These are phyloP conservation scores for Aspergillus felis DNA, from an alignment of 2,329 filamentous ascomycete species.

Conservation along the genomic window DNA sequence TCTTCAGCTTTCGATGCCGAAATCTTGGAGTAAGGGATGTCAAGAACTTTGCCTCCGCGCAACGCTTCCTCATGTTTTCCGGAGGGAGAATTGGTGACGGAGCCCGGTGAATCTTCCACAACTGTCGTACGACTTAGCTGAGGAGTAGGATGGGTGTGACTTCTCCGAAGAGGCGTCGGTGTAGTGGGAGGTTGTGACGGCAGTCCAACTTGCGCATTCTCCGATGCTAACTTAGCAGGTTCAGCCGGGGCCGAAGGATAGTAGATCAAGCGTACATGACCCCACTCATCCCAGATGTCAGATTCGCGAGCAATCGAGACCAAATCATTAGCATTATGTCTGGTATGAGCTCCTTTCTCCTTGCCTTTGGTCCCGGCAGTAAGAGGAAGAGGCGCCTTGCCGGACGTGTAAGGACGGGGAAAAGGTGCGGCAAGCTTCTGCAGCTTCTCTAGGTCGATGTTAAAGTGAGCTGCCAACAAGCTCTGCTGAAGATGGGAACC, in stretches of 20 bases:
- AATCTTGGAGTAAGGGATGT: conserved; percentile 55
- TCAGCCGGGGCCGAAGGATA: conserved; percentile 51
- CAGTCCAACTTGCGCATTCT: conserved; percentile 25
- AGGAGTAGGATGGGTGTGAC: conserved; percentile 57
- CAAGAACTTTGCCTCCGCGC: conserved; percentile 53
- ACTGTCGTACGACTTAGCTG: conserved; percentile 44
- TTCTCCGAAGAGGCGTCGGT: conserved; percentile 71
- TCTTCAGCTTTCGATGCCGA: conserved; percentile 35
- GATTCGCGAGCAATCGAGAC: conserved; percentile 64
- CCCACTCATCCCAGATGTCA: conserved; percentile 69
- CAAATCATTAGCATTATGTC: conserved; percentile 78
- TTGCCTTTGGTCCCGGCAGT: conserved; percentile 66
- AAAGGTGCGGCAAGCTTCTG: conserved; percentile 82
- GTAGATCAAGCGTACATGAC: conserved; percentile 74
- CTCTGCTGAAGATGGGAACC: conserved; percentile 65
- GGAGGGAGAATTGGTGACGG: conserved; percentile 39
- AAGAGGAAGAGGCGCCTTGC: conserved; percentile 49
- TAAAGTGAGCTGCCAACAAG: conserved; percentile 78
- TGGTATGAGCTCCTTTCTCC: conserved; percentile 57
- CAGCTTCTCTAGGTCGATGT: conserved; percentile 69
- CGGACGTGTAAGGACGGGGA: conserved; percentile 60
- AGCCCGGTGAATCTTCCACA: conserved; percentile 50
- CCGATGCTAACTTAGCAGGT: conserved; percentile 29
- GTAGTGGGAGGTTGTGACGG: conserved; percentile 58
- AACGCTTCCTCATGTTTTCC: conserved; percentile 34